Evolutionary conservation across 345 rosid species (phyloP).

Genomic region (Zanthoxylum bungeanum): DNA sequence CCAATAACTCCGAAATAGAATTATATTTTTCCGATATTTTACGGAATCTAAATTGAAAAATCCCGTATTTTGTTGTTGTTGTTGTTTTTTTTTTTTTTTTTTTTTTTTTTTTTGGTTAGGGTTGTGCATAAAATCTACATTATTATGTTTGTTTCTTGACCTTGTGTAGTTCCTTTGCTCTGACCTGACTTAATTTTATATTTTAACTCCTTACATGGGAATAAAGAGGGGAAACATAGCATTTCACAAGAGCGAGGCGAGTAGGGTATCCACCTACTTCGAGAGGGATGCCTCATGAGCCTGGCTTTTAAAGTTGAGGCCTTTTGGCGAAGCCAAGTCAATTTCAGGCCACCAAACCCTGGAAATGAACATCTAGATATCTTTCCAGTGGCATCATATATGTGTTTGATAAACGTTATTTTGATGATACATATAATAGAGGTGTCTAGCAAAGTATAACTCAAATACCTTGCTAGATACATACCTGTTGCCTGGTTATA

Average conservation of each 20-base stretch:
- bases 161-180: neutral
- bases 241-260: neutral
- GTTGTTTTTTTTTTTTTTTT: too few species aligned
- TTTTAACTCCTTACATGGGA: neutral
- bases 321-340: too few species aligned
- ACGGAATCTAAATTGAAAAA: too few species aligned
- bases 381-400: neutral
- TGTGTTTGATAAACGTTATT: neutral
- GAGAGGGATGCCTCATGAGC: neutral
- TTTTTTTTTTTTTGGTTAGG: too few species aligned
- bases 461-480: neutral
- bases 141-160: neutral
- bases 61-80: too few species aligned
- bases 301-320: too few species aligned
- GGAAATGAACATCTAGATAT: neutral
- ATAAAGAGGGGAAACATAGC: neutral
- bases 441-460: neutral
- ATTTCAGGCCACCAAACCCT: too few species aligned
- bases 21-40: too few species aligned
- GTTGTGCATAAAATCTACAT: neutral
- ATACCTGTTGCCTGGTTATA: neutral
- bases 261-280: neutral
- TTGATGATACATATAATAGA: neutral
- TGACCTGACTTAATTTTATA: neutral
- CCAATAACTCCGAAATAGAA: too few species aligned